A percentile compares a stretch with the other conserved stretches of the same genome.
Conservation (phyloP, 108 stramenopile species). For the Poteriospumella lacustris region DNA sequence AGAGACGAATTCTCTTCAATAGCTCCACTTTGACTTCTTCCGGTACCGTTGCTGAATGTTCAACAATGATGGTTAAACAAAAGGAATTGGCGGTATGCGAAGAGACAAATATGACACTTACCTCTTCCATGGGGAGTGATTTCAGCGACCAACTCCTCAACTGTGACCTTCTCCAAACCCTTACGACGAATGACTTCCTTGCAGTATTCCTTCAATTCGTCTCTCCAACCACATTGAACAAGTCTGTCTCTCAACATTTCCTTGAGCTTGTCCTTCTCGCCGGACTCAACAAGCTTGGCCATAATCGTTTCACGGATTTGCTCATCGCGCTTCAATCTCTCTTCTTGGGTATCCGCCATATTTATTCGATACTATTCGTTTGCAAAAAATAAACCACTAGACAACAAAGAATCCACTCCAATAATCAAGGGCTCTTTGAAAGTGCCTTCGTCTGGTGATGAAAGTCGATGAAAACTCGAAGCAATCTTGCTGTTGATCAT, state of each 20-base stretch:
- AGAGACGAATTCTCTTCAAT: constrained; percentile 56
- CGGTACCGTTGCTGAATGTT: constrained; percentile 60
- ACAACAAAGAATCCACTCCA: too few relatives aligned
- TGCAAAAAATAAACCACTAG: too few relatives aligned
- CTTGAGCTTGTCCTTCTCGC: constrained; percentile 59
- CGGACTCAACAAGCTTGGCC: constrained; percentile 60
- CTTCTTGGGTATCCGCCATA: constrained; percentile 16
- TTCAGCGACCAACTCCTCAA: constrained; percentile 63
- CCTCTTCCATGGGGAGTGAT: constrained; percentile 62
- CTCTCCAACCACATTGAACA: constrained; percentile 66
- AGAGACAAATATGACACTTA: not conserved
- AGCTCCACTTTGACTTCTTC: constrained; percentile 62
- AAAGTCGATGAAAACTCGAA: too few relatives aligned
- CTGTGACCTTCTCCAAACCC: constrained; percentile 64
- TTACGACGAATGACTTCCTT: constrained; percentile 61
- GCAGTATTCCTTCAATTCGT: constrained; percentile 60
- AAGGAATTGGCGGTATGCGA: not conserved
- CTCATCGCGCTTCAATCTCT: constrained; percentile 9
- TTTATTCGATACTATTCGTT: too few relatives aligned
- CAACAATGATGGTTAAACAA: not conserved
- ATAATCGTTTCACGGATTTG: constrained; percentile 57
- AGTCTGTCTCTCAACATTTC: constrained; percentile 59
- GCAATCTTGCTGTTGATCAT: too few relatives aligned
- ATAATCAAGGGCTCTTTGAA: too few relatives aligned
- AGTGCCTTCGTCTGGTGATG: too few relatives aligned